Evolutionary conservation across 305 asterid genomes (phyloP), one percentile per base, ranked within the genome.

Genomic region (Plantago coronopus): DNA sequence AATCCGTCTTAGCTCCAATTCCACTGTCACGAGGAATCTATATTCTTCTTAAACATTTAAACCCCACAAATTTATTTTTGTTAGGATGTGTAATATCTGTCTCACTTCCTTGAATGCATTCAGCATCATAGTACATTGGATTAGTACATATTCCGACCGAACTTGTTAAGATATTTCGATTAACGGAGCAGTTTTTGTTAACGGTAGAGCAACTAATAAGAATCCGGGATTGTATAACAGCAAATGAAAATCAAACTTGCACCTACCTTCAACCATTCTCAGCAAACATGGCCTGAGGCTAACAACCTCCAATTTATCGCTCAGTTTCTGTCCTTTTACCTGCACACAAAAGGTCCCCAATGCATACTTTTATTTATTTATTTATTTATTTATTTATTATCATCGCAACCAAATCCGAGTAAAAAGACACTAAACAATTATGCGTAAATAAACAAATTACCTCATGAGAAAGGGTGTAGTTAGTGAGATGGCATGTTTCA

Each of bases 221-320:
- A n/a, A n/a, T n/a, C n/a, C n/a, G n/a, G n/a, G n/a, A n/a, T n/a
- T n/a, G n/a, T n/a, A n/a, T n/a, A n/a, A n/a, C n/a, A n/a, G n/a
- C n/a, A n/a, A n/a, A n/a, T n/a, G n/a, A 29, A 5, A 18, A 70
- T 25, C 5, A 45, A 56, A 71, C 14, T 9, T 49, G 48, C 29
- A 83, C 94, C 91, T 76, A 93, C 98, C 98, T 85, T 87, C 96
- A 76, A 84, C 95, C 82, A 93, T 87, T 71, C 68, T 86, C 68
- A 93, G 81, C 78, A 79, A 61, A 70, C 96, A 86, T 43, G 98
- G 98, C 79, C 85, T 93, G 57, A 93, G 84, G 42, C 76, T 72
- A 62, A 78, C 88, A 49, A 87, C 86, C 69, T 89, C 98, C 58
- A 81, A 45, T 75, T 80, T 89, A 70, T 93, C 95, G 76, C 61